phyloP scores from a whole-genome alignment of 2,329 filamentous ascomycete species.

The Beauveria medogensis region DNA sequence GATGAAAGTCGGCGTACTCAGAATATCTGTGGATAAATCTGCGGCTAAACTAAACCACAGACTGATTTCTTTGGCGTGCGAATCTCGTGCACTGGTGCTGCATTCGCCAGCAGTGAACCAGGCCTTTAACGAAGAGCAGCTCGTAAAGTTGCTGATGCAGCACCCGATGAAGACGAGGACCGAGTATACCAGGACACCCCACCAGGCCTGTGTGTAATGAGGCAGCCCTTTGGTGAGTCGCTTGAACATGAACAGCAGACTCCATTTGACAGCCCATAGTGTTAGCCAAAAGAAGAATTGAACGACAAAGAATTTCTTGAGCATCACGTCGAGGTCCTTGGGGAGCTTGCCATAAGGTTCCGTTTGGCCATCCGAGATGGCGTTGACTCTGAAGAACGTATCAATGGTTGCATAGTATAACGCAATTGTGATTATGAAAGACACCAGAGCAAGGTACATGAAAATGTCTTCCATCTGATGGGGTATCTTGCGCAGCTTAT shows the following conservation, averaged over 20 bases:
- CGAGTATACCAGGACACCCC: constrained; percentile 14
- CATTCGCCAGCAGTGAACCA: constrained; percentile 16
- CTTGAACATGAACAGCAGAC: constrained; percentile 16
- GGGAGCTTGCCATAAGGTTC: constrained; percentile 10
- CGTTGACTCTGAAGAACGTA: constrained; percentile 14
- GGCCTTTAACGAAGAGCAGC: constrained; percentile 16
- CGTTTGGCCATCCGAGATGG: constrained; percentile 6
- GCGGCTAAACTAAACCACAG: constrained; percentile 16
- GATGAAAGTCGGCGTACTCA: constrained; percentile 11
- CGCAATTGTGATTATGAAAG: constrained; percentile 14
- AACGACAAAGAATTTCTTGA: constrained; percentile 16
- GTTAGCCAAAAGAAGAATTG: constrained; percentile 18
- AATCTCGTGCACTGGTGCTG: constrained; percentile 13
- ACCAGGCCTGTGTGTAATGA: constrained; percentile 15
- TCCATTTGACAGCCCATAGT: constrained; percentile 18
- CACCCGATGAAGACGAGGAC: constrained; percentile 15
- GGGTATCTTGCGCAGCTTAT: constrained; percentile 12
- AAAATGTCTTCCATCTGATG: constrained; percentile 14
- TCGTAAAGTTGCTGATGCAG: constrained; percentile 17
- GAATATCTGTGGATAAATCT: constrained; percentile 15
- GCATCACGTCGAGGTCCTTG: constrained; percentile 13
- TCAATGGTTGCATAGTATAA: constrained; percentile 15
- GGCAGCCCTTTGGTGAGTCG: constrained; percentile 13
- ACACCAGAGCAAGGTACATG: constrained; percentile 13
- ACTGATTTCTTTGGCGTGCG: constrained; percentile 15